A percentile compares a stretch with the other conserved stretches of the same genome.
Conservation (phyloP, 1,284 basidiomycete species). For the Singerocomus inundabilis region DNA sequence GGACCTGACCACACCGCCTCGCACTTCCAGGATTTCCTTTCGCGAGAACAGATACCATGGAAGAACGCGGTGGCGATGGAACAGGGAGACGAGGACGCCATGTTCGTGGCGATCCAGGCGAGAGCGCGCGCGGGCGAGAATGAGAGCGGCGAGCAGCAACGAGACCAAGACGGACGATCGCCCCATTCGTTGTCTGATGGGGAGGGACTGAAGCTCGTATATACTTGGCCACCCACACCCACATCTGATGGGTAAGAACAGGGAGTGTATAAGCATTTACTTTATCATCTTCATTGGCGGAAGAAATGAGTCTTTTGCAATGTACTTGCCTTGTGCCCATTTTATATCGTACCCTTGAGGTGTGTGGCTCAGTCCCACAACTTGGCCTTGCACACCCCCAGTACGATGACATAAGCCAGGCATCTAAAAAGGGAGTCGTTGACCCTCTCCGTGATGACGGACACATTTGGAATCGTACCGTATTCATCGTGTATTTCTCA, state of each 20-base stretch:
- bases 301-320: too few species aligned
- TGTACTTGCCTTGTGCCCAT: background rate
- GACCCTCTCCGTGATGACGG: background rate
- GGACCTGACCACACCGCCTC: background rate
- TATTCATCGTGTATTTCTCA: background rate
- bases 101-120: slow-evolving; percentile 1
- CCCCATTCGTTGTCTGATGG: too few species aligned
- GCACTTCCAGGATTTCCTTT: background rate
- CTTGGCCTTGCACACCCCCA: background rate
- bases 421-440: background rate
- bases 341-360: background rate
- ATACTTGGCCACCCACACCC: background rate
- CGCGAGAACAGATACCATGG: slow-evolving; percentile 11
- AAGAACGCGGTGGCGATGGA: slow-evolving; percentile 21
- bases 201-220: background rate
- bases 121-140: background rate
- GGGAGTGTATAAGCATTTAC: too few species aligned
- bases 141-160: background rate
- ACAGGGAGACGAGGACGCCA: slow-evolving; percentile 19
- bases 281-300: too few species aligned
- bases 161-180: rapidly evolving
- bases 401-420: background rate
- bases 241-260: background rate
- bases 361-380: background rate
- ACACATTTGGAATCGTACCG: too few species aligned